These are phyloP conservation scores for Fusarium sp. DNA, from an alignment of 2,329 filamentous ascomycete genomes.

Conservation along the genomic window DNA sequence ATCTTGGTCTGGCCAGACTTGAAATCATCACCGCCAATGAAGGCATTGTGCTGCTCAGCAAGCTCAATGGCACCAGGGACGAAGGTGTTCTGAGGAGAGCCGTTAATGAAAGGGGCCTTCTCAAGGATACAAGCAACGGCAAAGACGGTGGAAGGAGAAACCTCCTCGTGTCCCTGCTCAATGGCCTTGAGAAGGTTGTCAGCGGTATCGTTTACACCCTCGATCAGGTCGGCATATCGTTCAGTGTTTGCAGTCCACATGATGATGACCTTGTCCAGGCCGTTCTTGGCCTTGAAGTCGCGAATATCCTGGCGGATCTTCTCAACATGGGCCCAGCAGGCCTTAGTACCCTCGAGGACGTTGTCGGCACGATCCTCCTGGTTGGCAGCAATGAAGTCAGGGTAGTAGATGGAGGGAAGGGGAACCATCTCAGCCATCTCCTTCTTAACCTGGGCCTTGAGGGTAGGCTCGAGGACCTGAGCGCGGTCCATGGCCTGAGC, in stretches of 20 bases:
- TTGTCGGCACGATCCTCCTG: conserved; percentile 98
- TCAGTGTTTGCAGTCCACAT: conserved; percentile 99
- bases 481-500: conserved; percentile 95
- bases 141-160: conserved; percentile 96
- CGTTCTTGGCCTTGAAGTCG: conserved; percentile 88
- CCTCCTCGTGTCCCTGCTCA: conserved; percentile 85
- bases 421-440: conserved; percentile 91
- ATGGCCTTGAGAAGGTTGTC: conserved; percentile 93
- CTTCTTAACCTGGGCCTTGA: conserved; percentile 91
- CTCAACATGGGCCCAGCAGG: conserved; percentile 88
- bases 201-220: conserved; percentile 94
- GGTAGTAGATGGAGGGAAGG: conserved; percentile 96
- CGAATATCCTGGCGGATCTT: conserved; percentile 93
- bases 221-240: conserved; percentile 88
- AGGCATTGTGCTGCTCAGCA: conserved; percentile 86
- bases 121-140: conserved; percentile 95
- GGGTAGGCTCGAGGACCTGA: conserved; percentile 91
- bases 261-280: conserved; percentile 93
- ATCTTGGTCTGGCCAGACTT: conserved; percentile 99
- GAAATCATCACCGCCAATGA: conserved; percentile 98
- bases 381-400: conserved; percentile 98
- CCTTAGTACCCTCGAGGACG: conserved; percentile 83
- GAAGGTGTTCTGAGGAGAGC: conserved; percentile 98
- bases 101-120: conserved; percentile 94
- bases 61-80: conserved; percentile 92